Evolutionary conservation across 352 stramenopile species (phyloP), one percentile per base, ranked within the genome.

Genomic region (Aphanomyces euteiches): DNA sequence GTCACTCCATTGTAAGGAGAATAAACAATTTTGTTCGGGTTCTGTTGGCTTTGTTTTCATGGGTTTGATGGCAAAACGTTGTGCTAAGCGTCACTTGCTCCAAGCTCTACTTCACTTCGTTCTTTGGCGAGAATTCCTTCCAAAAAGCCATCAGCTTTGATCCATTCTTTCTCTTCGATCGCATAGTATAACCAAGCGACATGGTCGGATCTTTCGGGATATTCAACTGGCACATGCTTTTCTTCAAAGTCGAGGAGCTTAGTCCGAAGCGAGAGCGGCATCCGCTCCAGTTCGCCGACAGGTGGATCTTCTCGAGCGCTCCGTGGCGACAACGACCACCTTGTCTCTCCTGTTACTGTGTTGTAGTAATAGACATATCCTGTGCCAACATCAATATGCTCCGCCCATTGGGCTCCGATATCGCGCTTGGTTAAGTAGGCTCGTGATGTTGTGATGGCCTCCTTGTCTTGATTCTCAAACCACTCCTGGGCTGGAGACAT

Each of bases 321-420:
- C 3, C 83, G 80, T 21, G 87, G 87, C 5, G 85, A 91, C 17
- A 94, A 73, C 21, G 85, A 93, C 90, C 89, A 97, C 56, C 86
- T 78, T 6, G 79, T 84, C 72, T 98, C 86, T 36, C 93, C 83
- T 28, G 84, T 97, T 66, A 90, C 79, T 65, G 89, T 88, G 67
- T 98, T 98, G 77, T 93, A 96, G 67, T 98, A 98, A 74, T 94
- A 97, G 43, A 92, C 84, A 71, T 95, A 77, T 34, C 83, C 82
- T 12, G 83, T 92, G 43, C 88, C 86, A 3, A 77, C 66, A 68
- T 98, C 88, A 34, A 91, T 73, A 53, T 82, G 78, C 67, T 97
- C 88, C 54, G 94, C 72, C 91, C 91, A 97, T 47, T 90, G 89
- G 57, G 81, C 82, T 17, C 82, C 84, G 3, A 92, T 75, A 13